Conservation (phyloP, 2,329 filamentous ascomycete species). For the Aspergillus sp. region DNA sequence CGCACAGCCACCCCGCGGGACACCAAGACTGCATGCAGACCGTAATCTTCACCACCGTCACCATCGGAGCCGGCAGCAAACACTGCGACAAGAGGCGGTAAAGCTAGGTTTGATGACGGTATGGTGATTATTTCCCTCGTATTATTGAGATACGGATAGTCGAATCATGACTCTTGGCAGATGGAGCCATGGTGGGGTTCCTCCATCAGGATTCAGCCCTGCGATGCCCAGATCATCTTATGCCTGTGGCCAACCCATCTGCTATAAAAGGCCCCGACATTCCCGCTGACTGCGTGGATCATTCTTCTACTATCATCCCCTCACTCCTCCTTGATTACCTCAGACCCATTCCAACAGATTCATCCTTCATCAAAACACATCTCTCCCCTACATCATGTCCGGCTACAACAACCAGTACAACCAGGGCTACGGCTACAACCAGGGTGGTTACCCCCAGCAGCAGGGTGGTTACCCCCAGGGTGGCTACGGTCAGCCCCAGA, state of each 20-base stretch:
- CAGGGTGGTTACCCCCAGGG: constrained; percentile 19
- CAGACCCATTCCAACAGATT: constrained; percentile 2
- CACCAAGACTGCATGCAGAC: background rate
- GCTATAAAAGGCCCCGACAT: constrained; percentile 13
- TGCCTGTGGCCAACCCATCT: constrained; percentile 13
- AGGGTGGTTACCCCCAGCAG: constrained; percentile 22
- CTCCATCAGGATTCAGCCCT: constrained; percentile 15
- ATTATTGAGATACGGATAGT: constrained; percentile 3
- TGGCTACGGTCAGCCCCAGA: constrained; percentile 22
- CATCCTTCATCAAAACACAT: background rate
- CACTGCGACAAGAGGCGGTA: background rate
- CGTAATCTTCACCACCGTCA: background rate
- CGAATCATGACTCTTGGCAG: constrained; percentile 11
- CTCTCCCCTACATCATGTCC: constrained; percentile 20
- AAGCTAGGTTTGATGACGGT: constrained; percentile 4
- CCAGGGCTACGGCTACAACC: constrained; percentile 27
- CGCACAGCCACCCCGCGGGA: background rate
- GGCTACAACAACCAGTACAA: constrained; percentile 28
- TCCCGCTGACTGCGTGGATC: constrained; percentile 1
- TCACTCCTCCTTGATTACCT: background rate
- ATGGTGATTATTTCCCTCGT: constrained; percentile 3
- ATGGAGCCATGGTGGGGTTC: constrained; percentile 10
- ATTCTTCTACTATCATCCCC: constrained; percentile 6
- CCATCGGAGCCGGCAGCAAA: background rate
- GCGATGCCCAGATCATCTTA: constrained; percentile 13